Base-by-base conservation (phyloP, 306 rosid species). In the Vachellia pachyceras region DNA sequence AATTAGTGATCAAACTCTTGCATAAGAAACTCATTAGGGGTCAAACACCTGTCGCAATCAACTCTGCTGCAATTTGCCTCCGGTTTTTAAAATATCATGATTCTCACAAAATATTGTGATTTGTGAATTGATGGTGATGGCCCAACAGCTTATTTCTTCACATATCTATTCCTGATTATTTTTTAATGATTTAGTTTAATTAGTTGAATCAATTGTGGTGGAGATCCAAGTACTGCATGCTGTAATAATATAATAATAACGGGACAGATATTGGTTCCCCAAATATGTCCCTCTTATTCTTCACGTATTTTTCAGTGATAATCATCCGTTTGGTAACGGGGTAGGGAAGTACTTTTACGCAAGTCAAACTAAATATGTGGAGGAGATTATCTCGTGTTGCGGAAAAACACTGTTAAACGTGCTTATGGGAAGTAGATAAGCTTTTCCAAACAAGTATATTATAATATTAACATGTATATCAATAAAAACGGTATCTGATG, bases 11-110 rank as follows among this genome's bases (percentile, higher is more conserved):
- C 8, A 46, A n/a, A 70, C 1, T 70, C 1, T 45, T 6, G 13
- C 22, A 70, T 37, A 33, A 15, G 25, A 7, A 5, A 50, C 52
- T 11, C 2, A 72, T 46, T 72, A 7, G 64, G 66, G 47, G 66
- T 44, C 66, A 22, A 63, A 61, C 83, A 80, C 73, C 22, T 72
- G 78, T 80, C 36, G 73, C 83, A 72, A 46, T 69, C 33, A 49
- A 15, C 20, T 49, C 20, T n/a, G 20, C 55, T 17, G 29, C n/a
- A 52, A 40, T 78, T 78, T n/a, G n/a, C n/a, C n/a, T n/a, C n/a
- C n/a, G n/a, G n/a, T n/a, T n/a, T n/a, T n/a, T 47, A 72, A 10
- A 72, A 72, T 29, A 64, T 50, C 33, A 55, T 22, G 5, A 33
- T 3, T 4, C 22, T 11, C 41, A 18, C 1, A 8, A 49, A 12